Base-by-base conservation (phyloP, 495 filamentous ascomycete genomes). In the Hypoxylon crocopeplum region DNA sequence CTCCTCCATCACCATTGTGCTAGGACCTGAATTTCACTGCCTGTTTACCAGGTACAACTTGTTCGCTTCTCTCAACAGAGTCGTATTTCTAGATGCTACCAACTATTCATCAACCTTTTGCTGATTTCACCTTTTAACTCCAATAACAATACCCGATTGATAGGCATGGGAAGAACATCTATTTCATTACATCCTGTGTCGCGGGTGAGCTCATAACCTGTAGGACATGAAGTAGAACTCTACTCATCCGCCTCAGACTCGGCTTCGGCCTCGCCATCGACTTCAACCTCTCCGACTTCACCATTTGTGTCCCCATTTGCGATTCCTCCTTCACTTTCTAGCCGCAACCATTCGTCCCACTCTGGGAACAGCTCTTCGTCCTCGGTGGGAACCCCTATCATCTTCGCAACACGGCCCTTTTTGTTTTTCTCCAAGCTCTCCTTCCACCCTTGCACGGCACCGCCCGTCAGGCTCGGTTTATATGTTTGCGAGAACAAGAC, bases 321-420 rank as follows among this genome's bases (percentile, higher is more conserved):
- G 69, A 46, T 58, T 8, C 64, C 66, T 0, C 86, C 86, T 62
- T 92, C 86, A 62, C 80, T 85, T 78, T 97, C 94, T 42, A 97
- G 65, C 65, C 77, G 82, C 62, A 97, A 69, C 77, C 88, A 97
- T 71, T 93, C 90, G 0, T 94, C 89, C 93, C 93, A 98, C 64
- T 96, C 91, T 0, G 93, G 93, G 77, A 97, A 98, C 46, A 98
- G 77, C 33, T 96, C 94, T 39, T 88, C 89, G 64, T 98, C 94
- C 37, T 92, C 88, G 5, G 78, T 80, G 0, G 94, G 94, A n/a
- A 93, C 79, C 53, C 89, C 94, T 48, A 98, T 81, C 55, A 89
- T 83, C 71, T 91, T 86, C 10, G 86, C 83, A 4, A 97, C 86
- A 60, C 93, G 92, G 12, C 83, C 83, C 79, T 94, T 96, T 67